Evolutionary conservation across 1,139 yeast species (phyloP), one percentile per base, ranked within the genome.

Genomic region (Saccharomyces hybrid): DNA sequence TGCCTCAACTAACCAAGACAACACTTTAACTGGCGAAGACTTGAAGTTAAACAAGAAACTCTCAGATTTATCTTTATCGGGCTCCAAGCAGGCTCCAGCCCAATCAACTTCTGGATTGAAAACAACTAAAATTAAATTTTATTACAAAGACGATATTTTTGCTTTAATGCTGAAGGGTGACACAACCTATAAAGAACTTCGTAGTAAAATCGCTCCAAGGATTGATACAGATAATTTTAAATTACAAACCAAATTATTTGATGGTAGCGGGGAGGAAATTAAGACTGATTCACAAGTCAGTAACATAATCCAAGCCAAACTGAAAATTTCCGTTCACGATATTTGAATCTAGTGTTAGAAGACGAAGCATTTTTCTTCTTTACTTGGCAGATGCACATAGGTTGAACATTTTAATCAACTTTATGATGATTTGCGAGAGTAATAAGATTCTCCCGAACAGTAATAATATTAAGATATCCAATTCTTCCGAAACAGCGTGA

Each of bases 81-180:
- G 56, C 58, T 62, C 19, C 44, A 14, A 47, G 32, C 27, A 47
- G 26, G 14, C 31, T 16, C 14, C 41, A 4, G 48, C 25, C 9
- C 29, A 23, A 2, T 52, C 60, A 23, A 66, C 64, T 8, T 65
- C 68, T 1, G 57, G 58, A 8, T 29, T 59, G 16, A 68, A 68
- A 54, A 66, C 70, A 1, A 61, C 74, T 61, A 93, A 84, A 74
- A 86, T 82, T 50, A 93, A 93, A 71, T 90, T 93, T 61, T 91
- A 87, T 70, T 88, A 83, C 66, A 84, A 84, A 57, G 97, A 90
- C 63, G 98, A 91, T 69, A 86, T 91, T 28, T 89, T 93, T 75
- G 98, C 96, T 7, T 77, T 93, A 55, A 76, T 88, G 55, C 80
- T 93, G 50, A 87, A 91, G 11, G 72, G 79, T 5, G 79, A 78